phyloP scores from a whole-genome alignment of 805 yeast genomes.

The Candida ponderosae region DNA sequence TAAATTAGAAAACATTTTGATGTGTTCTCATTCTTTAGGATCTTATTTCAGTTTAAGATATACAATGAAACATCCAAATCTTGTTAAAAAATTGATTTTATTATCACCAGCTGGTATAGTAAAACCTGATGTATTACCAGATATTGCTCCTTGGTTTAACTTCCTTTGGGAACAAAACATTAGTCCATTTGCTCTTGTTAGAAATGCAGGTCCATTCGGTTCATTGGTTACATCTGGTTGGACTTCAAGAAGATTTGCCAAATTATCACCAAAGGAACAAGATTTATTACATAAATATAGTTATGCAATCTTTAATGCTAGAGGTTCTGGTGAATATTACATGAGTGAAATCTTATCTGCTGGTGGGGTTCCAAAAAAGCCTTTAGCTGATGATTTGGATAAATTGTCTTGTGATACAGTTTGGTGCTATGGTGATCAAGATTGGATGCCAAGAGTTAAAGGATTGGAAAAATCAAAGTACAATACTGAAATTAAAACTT shows the following conservation, averaged over 20 bases:
- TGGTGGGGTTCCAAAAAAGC: slow-evolving; percentile 83
- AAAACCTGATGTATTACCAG: slow-evolving; percentile 32
- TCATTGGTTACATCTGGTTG: slow-evolving; percentile 83
- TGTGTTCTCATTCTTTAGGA: slow-evolving; percentile 88
- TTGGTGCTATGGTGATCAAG: slow-evolving; percentile 83
- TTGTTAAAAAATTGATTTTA: slow-evolving; percentile 62
- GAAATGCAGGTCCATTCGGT: slow-evolving; percentile 76
- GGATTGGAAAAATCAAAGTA: slow-evolving; percentile 21
- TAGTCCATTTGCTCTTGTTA: slow-evolving; percentile 77
- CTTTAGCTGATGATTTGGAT: slow-evolving; percentile 41
- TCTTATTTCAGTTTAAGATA: slow-evolving; percentile 73
- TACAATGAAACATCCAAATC: slow-evolving; percentile 50
- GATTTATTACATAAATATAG: slow-evolving; percentile 67
- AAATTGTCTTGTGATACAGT: slow-evolving; percentile 48
- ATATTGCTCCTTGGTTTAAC: slow-evolving; percentile 70
- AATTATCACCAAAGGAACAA: slow-evolving; percentile 35
- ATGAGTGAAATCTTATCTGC: slow-evolving; percentile 78
- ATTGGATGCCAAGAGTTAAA: slow-evolving; percentile 52
- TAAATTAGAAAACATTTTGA: slow-evolving; percentile 40
- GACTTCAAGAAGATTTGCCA: slow-evolving; percentile 76
- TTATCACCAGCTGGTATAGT: slow-evolving; percentile 88
- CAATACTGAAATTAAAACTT: slow-evolving; percentile 27
- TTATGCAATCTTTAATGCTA: slow-evolving; percentile 75
- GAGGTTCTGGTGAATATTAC: slow-evolving; percentile 92
- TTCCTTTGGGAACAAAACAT: slow-evolving; percentile 76